Base-by-base conservation (phyloP, 2,329 filamentous ascomycete genomes). In the Aspergillus flavus region DNA sequence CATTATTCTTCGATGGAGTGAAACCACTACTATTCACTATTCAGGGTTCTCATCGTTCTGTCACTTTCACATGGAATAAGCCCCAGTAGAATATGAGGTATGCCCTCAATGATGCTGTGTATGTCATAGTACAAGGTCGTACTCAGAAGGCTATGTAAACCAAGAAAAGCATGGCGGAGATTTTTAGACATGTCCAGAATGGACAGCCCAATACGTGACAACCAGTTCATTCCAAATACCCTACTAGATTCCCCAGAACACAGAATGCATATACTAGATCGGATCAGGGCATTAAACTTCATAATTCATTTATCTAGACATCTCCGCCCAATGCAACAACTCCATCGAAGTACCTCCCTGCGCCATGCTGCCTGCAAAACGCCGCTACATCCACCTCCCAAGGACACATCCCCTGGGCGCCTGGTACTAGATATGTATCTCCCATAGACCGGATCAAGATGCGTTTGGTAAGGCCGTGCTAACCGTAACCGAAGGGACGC, bases 301-400 rank as follows among this genome's bases (percentile, higher is more conserved):
- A 55, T 55, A 39, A 55, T 55, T 55, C 52, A 55, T 55, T 55
- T 23, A 39, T 55, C 32, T 55, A 55, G 52, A 32, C 52, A 55
- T 39, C 34, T 55, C n/a, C n/a, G 52, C 52, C 32, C 52, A 39
- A 55, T 55, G n/a, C 30, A 55, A 54, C 30, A 36, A 55, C 32
- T 52, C 48, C 48, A 32, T 28, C 48, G 21, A 52, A 32, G 28
- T 52, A 52, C 48, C 52, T 39, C 52, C 52, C 21, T 39, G 52
- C 52, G 52, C 52, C 52, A 55, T 55, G 52, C 52, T 55, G 34
- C 32, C 21, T 39, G n/a, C 30, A 19, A 55, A 55, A 55, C 34
- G 52, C 52, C 52, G 34, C 52, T 55, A 39, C 32, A 55, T 55
- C 52, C 10, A 55, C 52, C 52, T n/a, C 46, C 26, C 16, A 16